These are phyloP conservation scores for Rhododendron vialii DNA, from an alignment of 148 eudicot species.

Conservation along the genomic window DNA sequence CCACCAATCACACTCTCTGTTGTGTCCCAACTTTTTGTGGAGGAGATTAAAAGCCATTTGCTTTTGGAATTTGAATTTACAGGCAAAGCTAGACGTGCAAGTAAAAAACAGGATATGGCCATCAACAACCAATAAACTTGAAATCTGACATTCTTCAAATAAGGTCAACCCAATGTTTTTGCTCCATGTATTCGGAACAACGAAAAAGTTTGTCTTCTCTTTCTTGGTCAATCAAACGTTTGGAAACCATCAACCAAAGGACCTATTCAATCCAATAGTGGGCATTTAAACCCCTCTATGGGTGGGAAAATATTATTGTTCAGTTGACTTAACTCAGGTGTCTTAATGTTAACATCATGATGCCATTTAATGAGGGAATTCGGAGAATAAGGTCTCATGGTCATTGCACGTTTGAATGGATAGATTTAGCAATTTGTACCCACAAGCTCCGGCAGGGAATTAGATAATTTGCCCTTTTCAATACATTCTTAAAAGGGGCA, in stretches of 20 bases:
- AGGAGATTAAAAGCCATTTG: not conserved
- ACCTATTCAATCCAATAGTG: not conserved
- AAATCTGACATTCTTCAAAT: not conserved
- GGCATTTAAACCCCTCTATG: not conserved
- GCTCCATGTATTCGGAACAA: not conserved
- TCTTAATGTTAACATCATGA: not conserved
- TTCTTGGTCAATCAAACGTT: not conserved
- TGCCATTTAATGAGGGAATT: not conserved
- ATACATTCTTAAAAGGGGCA: not conserved
- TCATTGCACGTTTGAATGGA: not conserved
- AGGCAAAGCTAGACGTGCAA: not conserved
- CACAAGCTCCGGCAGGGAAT: not conserved
- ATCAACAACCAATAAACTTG: not conserved
- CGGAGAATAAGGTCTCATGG: not conserved
- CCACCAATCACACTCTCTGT: not conserved
- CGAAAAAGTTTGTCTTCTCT: not conserved
- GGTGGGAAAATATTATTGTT: not conserved
- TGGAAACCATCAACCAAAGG: not conserved
- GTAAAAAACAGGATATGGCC: not conserved
- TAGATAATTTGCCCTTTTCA: not conserved
- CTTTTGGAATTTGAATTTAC: not conserved
- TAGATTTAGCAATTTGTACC: not conserved
- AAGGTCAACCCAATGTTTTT: not conserved
- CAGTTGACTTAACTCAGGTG: not conserved
- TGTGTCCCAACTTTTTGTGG: not conserved